Conservation (phyloP, 768 basidiomycete genomes). For the Tylopilus rubrobrunneus region DNA sequence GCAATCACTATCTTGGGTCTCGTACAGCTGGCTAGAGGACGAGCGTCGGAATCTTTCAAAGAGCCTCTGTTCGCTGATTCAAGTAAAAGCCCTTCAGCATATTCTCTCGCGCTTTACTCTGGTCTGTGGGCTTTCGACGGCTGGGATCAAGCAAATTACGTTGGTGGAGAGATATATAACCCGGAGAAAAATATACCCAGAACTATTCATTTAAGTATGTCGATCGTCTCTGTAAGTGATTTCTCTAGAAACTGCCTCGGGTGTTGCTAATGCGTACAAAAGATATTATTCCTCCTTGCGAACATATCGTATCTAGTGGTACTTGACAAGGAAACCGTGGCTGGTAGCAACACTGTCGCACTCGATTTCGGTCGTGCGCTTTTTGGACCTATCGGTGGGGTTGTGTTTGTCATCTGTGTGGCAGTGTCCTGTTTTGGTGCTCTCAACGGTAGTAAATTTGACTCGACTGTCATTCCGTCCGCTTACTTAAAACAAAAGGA, state of each 20-base stretch:
- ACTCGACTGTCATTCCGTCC: background rate
- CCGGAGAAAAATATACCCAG: constrained; percentile 84
- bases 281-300: constrained; percentile 75
- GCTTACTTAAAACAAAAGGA: constrained; percentile 36
- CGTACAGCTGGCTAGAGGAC: constrained; percentile 68
- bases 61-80: constrained; percentile 70
- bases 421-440: constrained; percentile 95
- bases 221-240: constrained; percentile 61
- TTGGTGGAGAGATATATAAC: constrained; percentile 82
- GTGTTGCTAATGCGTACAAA: background rate
- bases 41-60: constrained; percentile 62
- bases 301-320: constrained; percentile 93
- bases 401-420: constrained; percentile 85
- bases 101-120: constrained; percentile 92
- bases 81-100: constrained; percentile 74
- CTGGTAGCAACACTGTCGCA: constrained; percentile 81
- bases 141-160: constrained; percentile 92
- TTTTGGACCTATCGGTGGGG: constrained; percentile 84
- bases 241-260: background rate
- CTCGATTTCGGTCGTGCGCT: constrained; percentile 88
- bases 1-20: constrained; percentile 77
- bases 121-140: constrained; percentile 96
- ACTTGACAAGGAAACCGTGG: constrained; percentile 74
- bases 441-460: constrained; percentile 62
- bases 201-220: constrained; percentile 89